phyloP scores from a whole-genome alignment of 1,139 yeast genomes.

The Yamadazyma friedrichii region DNA sequence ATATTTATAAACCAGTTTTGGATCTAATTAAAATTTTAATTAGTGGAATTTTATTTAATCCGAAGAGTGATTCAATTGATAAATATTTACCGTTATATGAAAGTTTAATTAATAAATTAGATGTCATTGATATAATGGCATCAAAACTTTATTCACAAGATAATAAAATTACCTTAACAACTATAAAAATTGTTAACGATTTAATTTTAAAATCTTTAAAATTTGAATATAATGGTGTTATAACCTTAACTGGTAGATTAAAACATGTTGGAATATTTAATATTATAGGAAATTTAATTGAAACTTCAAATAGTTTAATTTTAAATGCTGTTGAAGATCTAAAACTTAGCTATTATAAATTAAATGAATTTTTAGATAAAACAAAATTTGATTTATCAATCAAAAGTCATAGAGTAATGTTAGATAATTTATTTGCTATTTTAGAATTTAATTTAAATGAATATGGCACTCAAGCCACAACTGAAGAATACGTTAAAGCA shows the following conservation, averaged over 20 bases:
- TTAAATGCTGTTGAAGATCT: constrained; percentile 33
- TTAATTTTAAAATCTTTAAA: constrained; percentile 43
- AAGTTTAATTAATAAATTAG: constrained; percentile 42
- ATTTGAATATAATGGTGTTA: constrained; percentile 38
- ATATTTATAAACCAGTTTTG: constrained; percentile 49
- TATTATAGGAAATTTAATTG: constrained; percentile 40
- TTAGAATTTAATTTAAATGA: constrained; percentile 45
- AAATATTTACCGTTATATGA: constrained; percentile 41
- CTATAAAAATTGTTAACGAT: constrained; percentile 48
- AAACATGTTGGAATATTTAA: constrained; percentile 46
- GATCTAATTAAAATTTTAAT: constrained; percentile 44
- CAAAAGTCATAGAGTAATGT: constrained; percentile 41
- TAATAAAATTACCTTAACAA: constrained; percentile 41
- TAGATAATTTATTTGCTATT: constrained; percentile 39
- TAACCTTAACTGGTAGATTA: constrained; percentile 44
- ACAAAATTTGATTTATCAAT: constrained; percentile 41
- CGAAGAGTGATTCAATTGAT: constrained; percentile 32
- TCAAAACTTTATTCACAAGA: constrained; percentile 44
- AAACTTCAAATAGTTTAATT: constrained; percentile 37
- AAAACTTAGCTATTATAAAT: constrained; percentile 35
- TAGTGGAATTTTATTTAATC: constrained; percentile 44
- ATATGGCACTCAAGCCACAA: constrained; percentile 45
- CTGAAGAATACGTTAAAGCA: constrained; percentile 45
- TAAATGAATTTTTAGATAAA: constrained; percentile 37
- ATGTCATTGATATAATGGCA: constrained; percentile 42